phyloP scores from a whole-genome alignment of 2,329 filamentous ascomycete species.

The Aureobasidium sp. region DNA sequence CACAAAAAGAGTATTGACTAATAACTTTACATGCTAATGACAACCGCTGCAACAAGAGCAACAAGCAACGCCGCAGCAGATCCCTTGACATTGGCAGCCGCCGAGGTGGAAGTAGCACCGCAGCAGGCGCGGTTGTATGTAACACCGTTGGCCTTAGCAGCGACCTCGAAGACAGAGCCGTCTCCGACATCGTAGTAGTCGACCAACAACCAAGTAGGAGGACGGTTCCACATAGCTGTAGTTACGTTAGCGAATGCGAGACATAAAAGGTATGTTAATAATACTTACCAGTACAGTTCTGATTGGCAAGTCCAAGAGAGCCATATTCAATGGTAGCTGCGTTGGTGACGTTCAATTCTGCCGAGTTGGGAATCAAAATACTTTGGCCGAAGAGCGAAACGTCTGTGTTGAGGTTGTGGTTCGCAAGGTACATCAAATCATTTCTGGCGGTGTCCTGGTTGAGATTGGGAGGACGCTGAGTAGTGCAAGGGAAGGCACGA shows the following conservation, averaged over 20 bases:
- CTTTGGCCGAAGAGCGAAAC: slow-evolving; percentile 58
- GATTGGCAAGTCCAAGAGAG: slow-evolving; percentile 57
- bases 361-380: slow-evolving; percentile 65
- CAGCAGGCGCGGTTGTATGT: slow-evolving; percentile 58
- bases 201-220: slow-evolving; percentile 73
- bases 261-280: not conserved
- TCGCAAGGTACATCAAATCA: slow-evolving; percentile 69
- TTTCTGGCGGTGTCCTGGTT: slow-evolving; percentile 42
- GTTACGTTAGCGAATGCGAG: not conserved
- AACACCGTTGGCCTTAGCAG: slow-evolving; percentile 64
- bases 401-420: slow-evolving; percentile 84
- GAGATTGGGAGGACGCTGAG: slow-evolving; percentile 68
- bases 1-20: not conserved
- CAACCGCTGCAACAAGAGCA: not conserved
- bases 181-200: slow-evolving; percentile 70
- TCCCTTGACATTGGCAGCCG: slow-evolving; percentile 1
- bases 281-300: slow-evolving; percentile 50
- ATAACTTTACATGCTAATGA: not conserved
- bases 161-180: slow-evolving; percentile 72
- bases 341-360: slow-evolving; percentile 66
- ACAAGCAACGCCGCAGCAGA: not conserved
- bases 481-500: slow-evolving; percentile 66
- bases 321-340: slow-evolving; percentile 53
- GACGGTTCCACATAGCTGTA: slow-evolving; percentile 52
- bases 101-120: slow-evolving; percentile 30